phyloP scores from a whole-genome alignment of 345 rosid species.

The Dipteronia dyeriana region DNA sequence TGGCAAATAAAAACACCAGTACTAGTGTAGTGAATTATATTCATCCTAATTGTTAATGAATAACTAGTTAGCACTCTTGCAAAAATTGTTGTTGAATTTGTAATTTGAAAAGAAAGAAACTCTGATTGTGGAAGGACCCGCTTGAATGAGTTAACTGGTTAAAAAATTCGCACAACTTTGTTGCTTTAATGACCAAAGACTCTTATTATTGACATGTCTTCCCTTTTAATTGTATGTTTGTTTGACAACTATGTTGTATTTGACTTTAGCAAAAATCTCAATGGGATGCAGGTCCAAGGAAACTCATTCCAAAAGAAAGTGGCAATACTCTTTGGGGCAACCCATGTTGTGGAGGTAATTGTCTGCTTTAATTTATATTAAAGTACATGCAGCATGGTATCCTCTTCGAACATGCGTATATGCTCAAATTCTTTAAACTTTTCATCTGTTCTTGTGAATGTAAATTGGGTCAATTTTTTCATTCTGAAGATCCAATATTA shows the following conservation, averaged over 20 bases:
- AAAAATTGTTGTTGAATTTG: neutral
- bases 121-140: neutral
- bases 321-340: constrained; percentile 79
- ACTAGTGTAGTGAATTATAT: neutral
- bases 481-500: neutral
- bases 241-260: neutral
- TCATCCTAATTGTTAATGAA: neutral
- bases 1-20: neutral
- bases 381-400: neutral
- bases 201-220: neutral
- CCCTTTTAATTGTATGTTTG: constrained; percentile 2
- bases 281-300: constrained; percentile 69
- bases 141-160: neutral
- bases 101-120: neutral
- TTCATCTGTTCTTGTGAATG: neutral
- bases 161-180: constrained; percentile 12
- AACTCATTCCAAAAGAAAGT: constrained; percentile 97
- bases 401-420: neutral
- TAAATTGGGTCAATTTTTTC: neutral
- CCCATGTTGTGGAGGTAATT: constrained; percentile 76
- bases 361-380: constrained; percentile 15
- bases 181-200: constrained; percentile 8
- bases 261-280: constrained; percentile 14
- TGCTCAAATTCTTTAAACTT: neutral
- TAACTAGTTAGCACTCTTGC: neutral